Evolutionary conservation across 2,329 filamentous ascomycete species (phyloP).

Genomic region (Moelleriella libera): DNA sequence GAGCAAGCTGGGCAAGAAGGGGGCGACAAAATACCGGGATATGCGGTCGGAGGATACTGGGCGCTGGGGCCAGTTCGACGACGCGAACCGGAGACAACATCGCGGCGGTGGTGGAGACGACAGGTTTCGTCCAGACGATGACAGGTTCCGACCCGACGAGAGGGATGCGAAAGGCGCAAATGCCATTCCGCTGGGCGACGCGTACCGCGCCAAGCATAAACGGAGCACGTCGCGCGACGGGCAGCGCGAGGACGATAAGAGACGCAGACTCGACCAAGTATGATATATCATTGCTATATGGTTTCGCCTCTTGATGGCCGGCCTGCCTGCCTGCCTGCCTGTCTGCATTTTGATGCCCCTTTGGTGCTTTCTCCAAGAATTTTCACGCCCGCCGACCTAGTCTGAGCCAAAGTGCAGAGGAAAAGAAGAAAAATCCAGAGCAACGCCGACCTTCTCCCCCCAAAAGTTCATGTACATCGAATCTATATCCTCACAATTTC

Average conservation of each 20-base stretch:
- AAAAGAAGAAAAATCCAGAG: too few relatives aligned
- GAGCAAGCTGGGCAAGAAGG: constrained; percentile 87
- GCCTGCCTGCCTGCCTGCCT: too few relatives aligned
- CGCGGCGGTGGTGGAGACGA: constrained; percentile 36
- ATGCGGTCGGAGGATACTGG: constrained; percentile 85
- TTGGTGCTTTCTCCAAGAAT: too few relatives aligned
- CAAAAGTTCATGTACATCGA: constrained; percentile 1
- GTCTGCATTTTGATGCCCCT: too few relatives aligned
- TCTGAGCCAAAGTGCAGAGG: too few relatives aligned
- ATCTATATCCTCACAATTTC: constrained; percentile 67
- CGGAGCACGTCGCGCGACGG: constrained; percentile 39
- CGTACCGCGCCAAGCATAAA: constrained; percentile 31
- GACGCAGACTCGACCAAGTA: constrained; percentile 37
- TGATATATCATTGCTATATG: constrained; percentile 1
- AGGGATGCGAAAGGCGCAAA: constrained; percentile 41
- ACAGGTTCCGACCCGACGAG: constrained; percentile 23
- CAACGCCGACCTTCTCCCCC: too few relatives aligned
- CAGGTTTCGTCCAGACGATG: constrained; percentile 51
- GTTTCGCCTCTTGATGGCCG: too few relatives aligned
- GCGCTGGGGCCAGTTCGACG: constrained; percentile 57
- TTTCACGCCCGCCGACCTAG: too few relatives aligned
- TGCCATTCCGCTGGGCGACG: constrained; percentile 43
- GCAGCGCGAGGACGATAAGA: constrained; percentile 43
- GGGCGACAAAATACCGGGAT: constrained; percentile 79
- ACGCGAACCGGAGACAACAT: constrained; percentile 20